Evolutionary conservation across 2,329 filamentous ascomycete species (phyloP).

Genomic region (Aspergillus puulaauensis): DNA sequence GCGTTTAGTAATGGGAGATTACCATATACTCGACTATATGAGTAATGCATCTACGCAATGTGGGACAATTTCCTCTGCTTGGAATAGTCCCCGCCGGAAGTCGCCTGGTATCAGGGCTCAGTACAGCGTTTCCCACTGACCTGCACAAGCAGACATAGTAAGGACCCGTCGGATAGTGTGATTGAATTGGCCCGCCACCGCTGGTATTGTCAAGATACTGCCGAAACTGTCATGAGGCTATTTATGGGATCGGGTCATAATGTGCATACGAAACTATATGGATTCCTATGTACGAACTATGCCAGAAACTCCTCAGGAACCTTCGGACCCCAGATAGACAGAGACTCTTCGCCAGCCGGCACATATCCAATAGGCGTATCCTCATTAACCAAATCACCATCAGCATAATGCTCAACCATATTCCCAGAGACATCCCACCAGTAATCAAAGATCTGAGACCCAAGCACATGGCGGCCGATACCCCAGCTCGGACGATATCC

Average conservation of each 20-base stretch:
- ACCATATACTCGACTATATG: too few relatives aligned
- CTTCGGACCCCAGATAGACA: slow-evolving; percentile 38
- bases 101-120: too few relatives aligned
- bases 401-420: slow-evolving; percentile 21
- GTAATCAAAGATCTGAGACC: slow-evolving; percentile 20
- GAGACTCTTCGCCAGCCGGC: slow-evolving; percentile 31
- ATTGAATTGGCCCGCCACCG: too few relatives aligned
- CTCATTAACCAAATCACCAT: slow-evolving; percentile 15
- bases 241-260: too few relatives aligned
- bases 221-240: too few relatives aligned
- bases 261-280: not conserved
- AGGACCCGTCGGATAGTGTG: too few relatives aligned
- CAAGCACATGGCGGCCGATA: slow-evolving; percentile 17
- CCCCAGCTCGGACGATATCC: slow-evolving; percentile 38
- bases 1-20: too few relatives aligned
- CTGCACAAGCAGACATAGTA: too few relatives aligned
- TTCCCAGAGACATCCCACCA: slow-evolving; percentile 17
- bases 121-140: too few relatives aligned
- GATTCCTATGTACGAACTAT: slow-evolving; percentile 6
- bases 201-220: too few relatives aligned
- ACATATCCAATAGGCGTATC: slow-evolving; percentile 35
- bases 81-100: not conserved
- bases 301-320: slow-evolving; percentile 35
- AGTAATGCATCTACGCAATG: not conserved
- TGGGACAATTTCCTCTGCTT: not conserved